Evolutionary conservation across 441 rosid species (phyloP), one percentile per base, ranked within the genome.

Genomic region (Adansonia rubrostipa): DNA sequence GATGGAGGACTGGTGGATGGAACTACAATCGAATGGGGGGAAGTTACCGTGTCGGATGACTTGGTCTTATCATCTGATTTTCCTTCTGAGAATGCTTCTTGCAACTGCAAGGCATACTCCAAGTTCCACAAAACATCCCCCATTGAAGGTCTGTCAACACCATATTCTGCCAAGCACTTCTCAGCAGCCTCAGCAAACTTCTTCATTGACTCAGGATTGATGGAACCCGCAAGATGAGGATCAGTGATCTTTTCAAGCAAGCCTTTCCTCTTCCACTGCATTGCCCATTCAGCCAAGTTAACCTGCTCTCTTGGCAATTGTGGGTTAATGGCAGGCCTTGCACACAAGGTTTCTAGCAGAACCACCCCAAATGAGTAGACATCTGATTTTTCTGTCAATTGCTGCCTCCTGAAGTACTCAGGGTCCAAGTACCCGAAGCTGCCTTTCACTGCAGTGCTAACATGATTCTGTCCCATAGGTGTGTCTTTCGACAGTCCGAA

Each of bases 51-150:
- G 13, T 84, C 61, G 5, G 79, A 68, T 47, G 80, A 57, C 79
- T 75, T 88, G n/a, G 78, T 65, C 60, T 93, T 95, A 3, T 92
- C 96, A 7, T 92, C 91, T 40, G 77, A 63, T 82, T 81, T 92
- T 5, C 88, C 91, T 66, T 82, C 81, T 13, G 91, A 48, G 81
- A 86, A 93, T 5, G 97, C 86, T 80, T 95, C 99, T 79, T 96
- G 97, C 74, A 96, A 89, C 85, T 92, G 99, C 82, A 96, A 83
- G 40, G 97, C 98, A 79, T 90, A 96, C 75, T 96, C 98, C 87
- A 93, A 88, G 75, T 94, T 92, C 98, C 98, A 96, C 66, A 94
- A 75, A 51, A 96, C 99, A 83, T 94, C 98, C 75, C 99, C 98
- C 98, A 94, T 94, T 53, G 92, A 77, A 28, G 97, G 99, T 80